phyloP scores from a whole-genome alignment of 176 grass and related monocot genomes.

The Ananas comosus region DNA sequence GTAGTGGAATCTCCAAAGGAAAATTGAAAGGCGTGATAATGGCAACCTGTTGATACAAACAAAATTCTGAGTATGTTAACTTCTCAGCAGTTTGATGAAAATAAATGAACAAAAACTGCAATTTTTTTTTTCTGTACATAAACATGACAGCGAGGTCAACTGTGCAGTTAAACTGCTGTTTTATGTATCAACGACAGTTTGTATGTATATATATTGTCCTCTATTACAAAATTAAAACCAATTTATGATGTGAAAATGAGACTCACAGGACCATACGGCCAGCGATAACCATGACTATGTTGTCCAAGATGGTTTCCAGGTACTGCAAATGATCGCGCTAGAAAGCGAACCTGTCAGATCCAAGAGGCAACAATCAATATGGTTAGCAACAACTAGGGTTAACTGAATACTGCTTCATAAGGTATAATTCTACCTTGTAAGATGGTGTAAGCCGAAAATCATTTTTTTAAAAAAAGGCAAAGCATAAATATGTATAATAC shows the following conservation, averaged over 20 bases:
- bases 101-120: background rate
- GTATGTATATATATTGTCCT: no score
- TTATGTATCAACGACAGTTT: no score
- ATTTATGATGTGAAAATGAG: slow-evolving; percentile 7
- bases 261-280: slow-evolving; percentile 96
- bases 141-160: no score
- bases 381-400: background rate
- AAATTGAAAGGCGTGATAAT: slow-evolving; percentile 98
- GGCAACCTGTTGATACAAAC: slow-evolving; percentile 58
- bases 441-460: background rate
- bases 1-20: slow-evolving; percentile 78
- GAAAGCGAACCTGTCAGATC: slow-evolving; percentile 68
- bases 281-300: slow-evolving; percentile 82
- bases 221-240: background rate
- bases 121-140: no score
- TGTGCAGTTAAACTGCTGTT: no score
- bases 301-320: slow-evolving; percentile 94
- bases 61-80: background rate
- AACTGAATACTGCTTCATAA: background rate
- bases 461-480: no score
- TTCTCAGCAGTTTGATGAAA: background rate
- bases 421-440: background rate
- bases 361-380: background rate
- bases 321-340: slow-evolving; percentile 86
- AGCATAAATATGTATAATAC: no score